phyloP scores from a whole-genome alignment of 306 rosid species.

The Sechiopsis laciniata region DNA sequence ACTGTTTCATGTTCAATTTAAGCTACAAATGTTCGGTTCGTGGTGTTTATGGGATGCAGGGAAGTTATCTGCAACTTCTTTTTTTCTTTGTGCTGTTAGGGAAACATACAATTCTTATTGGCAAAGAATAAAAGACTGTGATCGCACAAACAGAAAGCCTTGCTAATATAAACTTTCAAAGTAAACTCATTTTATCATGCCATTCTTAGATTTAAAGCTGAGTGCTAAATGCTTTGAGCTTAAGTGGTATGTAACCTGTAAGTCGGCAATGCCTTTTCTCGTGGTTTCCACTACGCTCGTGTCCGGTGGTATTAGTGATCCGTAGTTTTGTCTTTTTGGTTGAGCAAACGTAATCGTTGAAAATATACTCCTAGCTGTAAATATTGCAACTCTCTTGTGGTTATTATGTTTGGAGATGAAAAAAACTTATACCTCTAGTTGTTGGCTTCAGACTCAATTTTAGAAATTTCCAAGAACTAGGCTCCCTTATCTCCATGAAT shows the following conservation, averaged over 20 bases:
- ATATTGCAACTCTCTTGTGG: no score
- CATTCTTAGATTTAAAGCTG: neutral
- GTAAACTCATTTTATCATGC: neutral
- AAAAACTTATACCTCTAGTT: no score
- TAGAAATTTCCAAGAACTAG: no score
- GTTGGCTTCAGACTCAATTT: no score
- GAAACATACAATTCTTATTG: neutral
- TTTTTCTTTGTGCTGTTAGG: neutral
- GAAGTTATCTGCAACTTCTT: neutral
- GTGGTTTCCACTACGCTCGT: neutral
- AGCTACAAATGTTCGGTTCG: neutral
- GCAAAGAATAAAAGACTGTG: neutral
- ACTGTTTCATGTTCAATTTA: neutral
- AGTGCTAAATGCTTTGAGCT: neutral
- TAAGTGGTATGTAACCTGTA: neutral
- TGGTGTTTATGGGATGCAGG: neutral
- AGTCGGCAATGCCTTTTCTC: neutral
- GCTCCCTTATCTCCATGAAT: neutral
- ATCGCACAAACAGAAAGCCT: neutral
- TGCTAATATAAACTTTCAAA: neutral
- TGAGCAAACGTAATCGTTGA: no score
- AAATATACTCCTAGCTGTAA: no score
- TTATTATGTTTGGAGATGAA: no score
- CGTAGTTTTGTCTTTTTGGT: neutral
- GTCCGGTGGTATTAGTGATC: neutral